A percentile compares a stretch with the other conserved stretches of the same genome.
Conservation (phyloP, 2,329 filamentous ascomycete species). For the Epichloe typhina region DNA sequence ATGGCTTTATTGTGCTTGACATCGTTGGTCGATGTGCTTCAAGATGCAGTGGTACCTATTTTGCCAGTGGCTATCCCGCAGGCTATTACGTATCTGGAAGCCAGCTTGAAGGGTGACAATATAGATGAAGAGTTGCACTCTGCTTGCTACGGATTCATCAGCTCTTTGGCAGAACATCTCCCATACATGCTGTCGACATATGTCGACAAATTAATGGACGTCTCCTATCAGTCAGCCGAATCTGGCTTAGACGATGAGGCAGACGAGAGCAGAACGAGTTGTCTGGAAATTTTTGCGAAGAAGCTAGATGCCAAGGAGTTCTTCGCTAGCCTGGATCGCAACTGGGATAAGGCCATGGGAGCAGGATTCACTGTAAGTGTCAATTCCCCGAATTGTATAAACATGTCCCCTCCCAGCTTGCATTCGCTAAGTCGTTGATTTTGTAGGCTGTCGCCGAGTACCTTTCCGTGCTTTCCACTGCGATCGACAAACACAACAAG, state of each 20-base stretch:
- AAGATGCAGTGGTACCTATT: constrained; percentile 73
- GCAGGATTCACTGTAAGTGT: constrained; percentile 47
- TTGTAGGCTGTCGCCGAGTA: constrained; percentile 52
- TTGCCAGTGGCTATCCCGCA: constrained; percentile 63
- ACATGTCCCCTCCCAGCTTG: neutral
- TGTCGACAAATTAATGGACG: constrained; percentile 55
- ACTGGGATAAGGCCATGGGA: constrained; percentile 53
- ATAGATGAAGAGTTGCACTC: constrained; percentile 59
- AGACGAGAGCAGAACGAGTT: constrained; percentile 51
- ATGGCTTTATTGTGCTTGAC: constrained; percentile 83
- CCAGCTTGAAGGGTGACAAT: constrained; percentile 40
- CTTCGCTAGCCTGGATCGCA: constrained; percentile 58
- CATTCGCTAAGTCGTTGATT: neutral
- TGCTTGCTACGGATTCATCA: constrained; percentile 68
- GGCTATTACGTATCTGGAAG: constrained; percentile 56
- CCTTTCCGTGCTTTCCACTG: constrained; percentile 53
- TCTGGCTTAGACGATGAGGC: constrained; percentile 47
- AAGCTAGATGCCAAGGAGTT: constrained; percentile 66
- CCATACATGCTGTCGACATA: constrained; percentile 81
- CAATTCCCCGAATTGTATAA: neutral
- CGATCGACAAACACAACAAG: constrained; percentile 70
- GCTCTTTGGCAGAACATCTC: constrained; percentile 65
- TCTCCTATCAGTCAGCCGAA: constrained; percentile 60
- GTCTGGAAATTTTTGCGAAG: constrained; percentile 61
- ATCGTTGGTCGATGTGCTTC: constrained; percentile 77